Base-by-base conservation (phyloP, 2,329 filamentous ascomycete genomes). In the Aquanectria penicillioides region DNA sequence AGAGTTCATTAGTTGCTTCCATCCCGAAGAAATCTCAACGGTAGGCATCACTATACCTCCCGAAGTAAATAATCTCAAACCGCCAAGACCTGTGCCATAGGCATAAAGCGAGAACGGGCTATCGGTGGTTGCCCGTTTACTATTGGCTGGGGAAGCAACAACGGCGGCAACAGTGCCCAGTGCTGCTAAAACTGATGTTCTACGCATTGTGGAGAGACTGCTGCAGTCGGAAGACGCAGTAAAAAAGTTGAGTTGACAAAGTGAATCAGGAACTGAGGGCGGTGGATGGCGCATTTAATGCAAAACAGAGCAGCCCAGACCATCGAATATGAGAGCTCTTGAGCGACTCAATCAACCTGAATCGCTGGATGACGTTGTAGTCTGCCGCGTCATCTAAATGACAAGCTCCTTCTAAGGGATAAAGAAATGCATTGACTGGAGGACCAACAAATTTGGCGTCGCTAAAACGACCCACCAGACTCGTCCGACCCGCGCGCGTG, bases 31-130 rank as follows among this genome's bases (percentile, higher is more conserved):
- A 17, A 6, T 6, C 12, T 20, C 20, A 4, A n/a, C 6, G 8
- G 23, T n/a, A 7, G 12, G 8, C 2, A 38, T 5, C 10, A 25
- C 6, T 18, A 17, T 50, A 50, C 47, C 36, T 38, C 36, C 47
- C 15, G 47, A 40, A 13, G 47, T 50, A 7, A 50, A 50, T 10
- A 50, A 29, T 18, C 26, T 50, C 18, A 50, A 15, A 9, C 36
- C 47, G 12, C 47, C 31, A 9, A 50, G 36, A 29, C 26, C 47
- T 3, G 47, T 50, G 34, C 47, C 47, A 6, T 50, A 50, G 12
- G 47, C 47, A 18, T 50, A 50, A n/a, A 50, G 34, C 5, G 47
- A 50, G 36, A 50, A 50, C 11, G 41, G 13, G 11, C 34, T 40
- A n/a, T n/a, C n/a, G n/a, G n/a, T n/a, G 25, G 10, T 29, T 4